These are phyloP conservation scores for Kondoa subrosea DNA, from an alignment of 768 basidiomycete species.

Conservation along the genomic window DNA sequence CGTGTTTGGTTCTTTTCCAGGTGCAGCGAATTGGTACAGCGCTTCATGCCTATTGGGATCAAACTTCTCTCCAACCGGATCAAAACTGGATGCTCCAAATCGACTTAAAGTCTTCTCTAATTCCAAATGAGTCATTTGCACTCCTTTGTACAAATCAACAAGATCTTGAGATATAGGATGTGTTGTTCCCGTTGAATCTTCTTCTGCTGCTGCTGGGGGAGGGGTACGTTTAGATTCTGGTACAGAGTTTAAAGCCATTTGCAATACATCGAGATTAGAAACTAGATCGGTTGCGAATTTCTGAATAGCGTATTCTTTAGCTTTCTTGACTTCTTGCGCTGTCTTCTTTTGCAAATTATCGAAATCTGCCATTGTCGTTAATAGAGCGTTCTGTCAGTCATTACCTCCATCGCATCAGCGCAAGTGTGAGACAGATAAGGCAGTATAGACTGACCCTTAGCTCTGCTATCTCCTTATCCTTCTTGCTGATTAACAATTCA, in stretches of 20 bases:
- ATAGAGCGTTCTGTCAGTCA: not conserved
- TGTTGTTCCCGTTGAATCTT: slow-evolving; percentile 30
- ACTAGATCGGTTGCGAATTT: slow-evolving; percentile 51
- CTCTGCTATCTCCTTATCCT: slow-evolving; percentile 18
- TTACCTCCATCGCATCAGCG: not conserved
- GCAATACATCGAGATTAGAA: slow-evolving; percentile 56
- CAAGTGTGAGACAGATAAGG: not conserved
- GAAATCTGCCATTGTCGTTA: slow-evolving; percentile 60
- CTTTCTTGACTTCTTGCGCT: slow-evolving; percentile 76
- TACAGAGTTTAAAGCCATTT: slow-evolving; percentile 54
- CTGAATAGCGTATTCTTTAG: slow-evolving; percentile 80
- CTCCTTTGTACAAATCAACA: slow-evolving; percentile 52
- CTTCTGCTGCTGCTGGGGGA: slow-evolving; percentile 30
- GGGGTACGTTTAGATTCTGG: slow-evolving; percentile 33
- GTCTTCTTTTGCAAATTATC: slow-evolving; percentile 84
- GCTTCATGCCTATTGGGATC: slow-evolving; percentile 95
- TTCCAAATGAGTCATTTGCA: slow-evolving; percentile 77
- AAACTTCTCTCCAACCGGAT: slow-evolving; percentile 79
- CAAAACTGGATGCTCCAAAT: slow-evolving; percentile 79
- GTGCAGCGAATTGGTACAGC: slow-evolving; percentile 75
- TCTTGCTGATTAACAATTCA: slow-evolving; percentile 24
- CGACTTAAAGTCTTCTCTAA: slow-evolving; percentile 77
- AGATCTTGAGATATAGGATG: slow-evolving; percentile 31
- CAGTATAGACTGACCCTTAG: not conserved
- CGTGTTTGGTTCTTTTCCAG: slow-evolving; percentile 70